A percentile compares a stretch with the other conserved stretches of the same genome.
phyloP scores from a whole-genome alignment of 176 grass and related monocot genomes.

The Areca catechu region DNA sequence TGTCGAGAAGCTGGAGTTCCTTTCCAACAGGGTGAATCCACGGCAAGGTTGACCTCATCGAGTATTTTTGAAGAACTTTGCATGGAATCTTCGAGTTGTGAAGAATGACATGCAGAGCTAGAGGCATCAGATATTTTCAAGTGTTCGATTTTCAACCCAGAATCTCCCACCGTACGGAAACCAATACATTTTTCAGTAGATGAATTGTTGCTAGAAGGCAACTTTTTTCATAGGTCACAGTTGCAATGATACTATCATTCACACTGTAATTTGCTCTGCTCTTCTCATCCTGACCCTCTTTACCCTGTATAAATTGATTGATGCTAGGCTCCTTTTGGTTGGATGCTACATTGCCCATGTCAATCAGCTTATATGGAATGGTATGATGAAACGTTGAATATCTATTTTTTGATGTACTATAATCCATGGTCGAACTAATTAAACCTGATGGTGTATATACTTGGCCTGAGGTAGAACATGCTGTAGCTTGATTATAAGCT shows the following conservation, averaged over 20 bases:
- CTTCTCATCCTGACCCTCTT: not conserved
- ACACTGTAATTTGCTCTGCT: not conserved
- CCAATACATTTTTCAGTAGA: not conserved
- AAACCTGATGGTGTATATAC: conserved; percentile 3
- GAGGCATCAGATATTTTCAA: conserved; percentile 14
- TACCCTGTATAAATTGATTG: not conserved
- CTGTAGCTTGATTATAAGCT: conserved; percentile 16
- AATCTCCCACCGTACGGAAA: not conserved
- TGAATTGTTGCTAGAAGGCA: not conserved
- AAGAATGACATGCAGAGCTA: conserved; percentile 8
- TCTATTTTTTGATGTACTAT: not conserved
- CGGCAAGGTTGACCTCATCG: not conserved
- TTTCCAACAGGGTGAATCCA: conserved; percentile 52
- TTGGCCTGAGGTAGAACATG: conserved; percentile 6
- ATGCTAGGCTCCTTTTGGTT: no score
- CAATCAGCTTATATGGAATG: no score
- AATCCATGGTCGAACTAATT: conserved; percentile 15
- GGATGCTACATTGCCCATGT: no score
- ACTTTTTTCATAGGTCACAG: not conserved
- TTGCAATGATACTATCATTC: no score
- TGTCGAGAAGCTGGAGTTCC: conserved; percentile 25
- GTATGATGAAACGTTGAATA: not conserved
- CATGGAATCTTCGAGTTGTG: conserved; percentile 23
- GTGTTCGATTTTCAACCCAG: conserved; percentile 14
- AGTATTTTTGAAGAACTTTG: conserved; percentile 27